Evolutionary conservation across 345 rosid species (phyloP), one percentile per base, ranked within the genome.

Genomic region (Eutrema japonicum): DNA sequence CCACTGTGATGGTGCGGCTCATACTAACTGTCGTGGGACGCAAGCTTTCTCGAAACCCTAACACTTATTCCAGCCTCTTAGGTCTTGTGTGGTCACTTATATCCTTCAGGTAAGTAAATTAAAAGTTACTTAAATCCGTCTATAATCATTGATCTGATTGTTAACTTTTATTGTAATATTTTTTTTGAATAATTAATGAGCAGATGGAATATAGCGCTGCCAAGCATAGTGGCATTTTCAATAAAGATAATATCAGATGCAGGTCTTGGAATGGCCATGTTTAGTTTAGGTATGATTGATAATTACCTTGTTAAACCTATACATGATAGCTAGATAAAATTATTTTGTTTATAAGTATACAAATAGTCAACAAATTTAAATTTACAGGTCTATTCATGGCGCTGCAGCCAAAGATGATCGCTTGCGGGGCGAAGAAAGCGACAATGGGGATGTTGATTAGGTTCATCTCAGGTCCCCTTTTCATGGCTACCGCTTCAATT

Each of bases 1-100:
- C 96, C n/a, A 79, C 86, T 76, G 98, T 95, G 10, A 88, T 95
- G 97, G 89, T 94, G 66, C 86, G 97, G 88, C 97, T 95, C 8
- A 95, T 95, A 50, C 76, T 95, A 64, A 92, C 94, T 63, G 94
- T 95, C 94, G 99, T 92, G 50, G 94, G 99, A 94, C 94, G 99
- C 76, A 95, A 95, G 80, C 96, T 95, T 33, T 90, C 94, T 37
- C 76, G 98, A 68, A 95, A 95, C 60, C 99, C 99, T 72, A 95
- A 95, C 74, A 95, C 97, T 0, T 95, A 95, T 78, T 92, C 99
- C 18, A 95, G 99, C 80, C 66, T 95, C 40, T 79, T 95, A 58
- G 99, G 99, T 43, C 96, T 95, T 66, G 73, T 79, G 27, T 95
- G 98, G 98, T 90, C 99, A 29, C 78, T 95, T 42, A 83, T 95